These are phyloP conservation scores for Brassica hybrid DNA, from an alignment of 441 rosid species.

Conservation along the genomic window DNA sequence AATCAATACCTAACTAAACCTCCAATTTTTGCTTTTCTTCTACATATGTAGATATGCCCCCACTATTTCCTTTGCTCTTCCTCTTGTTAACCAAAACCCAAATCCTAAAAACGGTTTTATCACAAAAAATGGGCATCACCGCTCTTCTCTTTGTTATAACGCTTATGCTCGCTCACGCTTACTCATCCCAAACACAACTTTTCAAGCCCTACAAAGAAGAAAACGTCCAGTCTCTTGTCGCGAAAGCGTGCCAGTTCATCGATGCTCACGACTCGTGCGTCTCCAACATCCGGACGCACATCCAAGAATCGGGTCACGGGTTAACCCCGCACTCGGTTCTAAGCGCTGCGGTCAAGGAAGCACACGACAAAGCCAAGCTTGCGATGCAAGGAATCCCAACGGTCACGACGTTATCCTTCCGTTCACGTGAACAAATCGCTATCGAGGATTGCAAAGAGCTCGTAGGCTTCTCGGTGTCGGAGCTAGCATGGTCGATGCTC, in stretches of 20 bases:
- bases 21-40: neutral
- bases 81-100: slow-evolving; percentile 22
- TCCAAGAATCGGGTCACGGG: slow-evolving; percentile 44
- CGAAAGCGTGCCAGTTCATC: slow-evolving; percentile 54
- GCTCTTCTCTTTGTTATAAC: slow-evolving; percentile 46
- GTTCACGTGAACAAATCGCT: slow-evolving; percentile 77
- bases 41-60: neutral
- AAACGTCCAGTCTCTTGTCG: slow-evolving; percentile 46
- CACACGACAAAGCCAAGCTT: slow-evolving; percentile 55
- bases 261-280: slow-evolving; percentile 59
- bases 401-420: slow-evolving; percentile 64
- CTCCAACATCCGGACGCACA: slow-evolving; percentile 48
- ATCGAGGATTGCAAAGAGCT: slow-evolving; percentile 92
- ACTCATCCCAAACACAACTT: slow-evolving; percentile 38
- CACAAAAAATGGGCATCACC: slow-evolving; percentile 52
- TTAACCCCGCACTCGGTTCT: slow-evolving; percentile 53
- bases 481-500: slow-evolving; percentile 81
- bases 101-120: neutral
- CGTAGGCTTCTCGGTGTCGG: slow-evolving; percentile 83
- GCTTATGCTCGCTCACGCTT: slow-evolving; percentile 39
- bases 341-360: slow-evolving; percentile 56
- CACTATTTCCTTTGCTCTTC: slow-evolving; percentile 8
- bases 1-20: slow-evolving; percentile 53
- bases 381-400: slow-evolving; percentile 58
- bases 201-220: slow-evolving; percentile 39